Base-by-base conservation (phyloP, 2,329 filamentous ascomycete genomes). In the Lithohypha guttulata region DNA sequence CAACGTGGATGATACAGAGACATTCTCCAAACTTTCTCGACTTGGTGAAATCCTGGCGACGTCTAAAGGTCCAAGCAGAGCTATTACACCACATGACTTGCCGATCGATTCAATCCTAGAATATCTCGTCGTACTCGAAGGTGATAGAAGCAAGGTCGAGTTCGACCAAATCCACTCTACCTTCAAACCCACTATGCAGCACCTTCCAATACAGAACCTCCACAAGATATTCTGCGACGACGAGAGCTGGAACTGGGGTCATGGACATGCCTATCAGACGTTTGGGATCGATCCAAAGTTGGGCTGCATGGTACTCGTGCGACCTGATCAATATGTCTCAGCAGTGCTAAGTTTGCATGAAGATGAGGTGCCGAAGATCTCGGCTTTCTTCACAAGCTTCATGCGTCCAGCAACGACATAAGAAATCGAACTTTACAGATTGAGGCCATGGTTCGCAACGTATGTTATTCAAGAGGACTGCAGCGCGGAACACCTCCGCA, bases 201-300 rank as follows among this genome's bases (percentile, higher is more conserved):
- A 37, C 13, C n/a, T 37, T 9, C 23, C 34, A n/a, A 37, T 22
- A 23, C 2, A 30, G 75, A 75, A 71, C 51, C 52, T 77, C 0
- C 68, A 75, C 47, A 79, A 79, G 44, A 64, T 71, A 1, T 79
- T 69, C 50, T 60, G 68, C 21, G 72, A 75, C 31, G 71, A 75
- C 27, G 63, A 69, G 39, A 69, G 65, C 48, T 71, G 73, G 50
- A 68, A 71, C 41, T 61, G 63, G 2, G 70, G 70, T 1, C 70
- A 76, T 41, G 73, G 73, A 0, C 63, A 72, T 30, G 70, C 69
- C 1, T 79, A 79, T 46, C 60, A 73, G 34, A 59, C 59, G 6
- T 74, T 75, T 28, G 72, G 72, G 0, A 59, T 79, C 9, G 61
- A 69, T 39, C 54, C 62, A 0, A 46, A 55, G 4, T 42, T 54